Conservation (phyloP, 371 early-diverging fungal species). For the Circinella umbellata region DNA sequence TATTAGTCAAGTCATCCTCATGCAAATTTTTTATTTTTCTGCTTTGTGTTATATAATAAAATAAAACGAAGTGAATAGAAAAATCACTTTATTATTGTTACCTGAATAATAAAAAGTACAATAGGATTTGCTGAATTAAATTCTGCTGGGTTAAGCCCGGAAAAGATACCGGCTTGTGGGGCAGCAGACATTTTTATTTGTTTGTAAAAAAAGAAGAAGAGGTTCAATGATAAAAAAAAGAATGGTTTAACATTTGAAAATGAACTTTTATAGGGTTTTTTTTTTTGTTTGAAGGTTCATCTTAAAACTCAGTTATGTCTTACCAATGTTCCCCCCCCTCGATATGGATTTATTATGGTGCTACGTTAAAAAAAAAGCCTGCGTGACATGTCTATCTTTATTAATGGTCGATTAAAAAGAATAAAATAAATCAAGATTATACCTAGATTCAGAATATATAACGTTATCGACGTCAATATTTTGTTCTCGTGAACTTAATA, state of each 20-base stretch:
- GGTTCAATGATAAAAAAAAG: slow-evolving; percentile 1
- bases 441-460: too few species aligned
- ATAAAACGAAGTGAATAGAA: not conserved
- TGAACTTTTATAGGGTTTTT: slow-evolving; percentile 1
- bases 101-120: slow-evolving; percentile 73
- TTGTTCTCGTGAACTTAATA: too few species aligned
- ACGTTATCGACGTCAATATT: too few species aligned
- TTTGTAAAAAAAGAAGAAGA: not conserved
- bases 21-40: too few species aligned
- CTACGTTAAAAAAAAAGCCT: too few species aligned
- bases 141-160: slow-evolving; percentile 66
- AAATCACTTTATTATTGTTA: slow-evolving; percentile 20
- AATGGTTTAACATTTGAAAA: not conserved
- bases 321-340: too few species aligned
- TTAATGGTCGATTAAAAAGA: too few species aligned
- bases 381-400: too few species aligned
- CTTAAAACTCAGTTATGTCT: slow-evolving; percentile 1
- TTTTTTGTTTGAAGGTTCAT: not conserved
- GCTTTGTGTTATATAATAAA: too few species aligned
- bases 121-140: slow-evolving; percentile 61
- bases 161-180: slow-evolving; percentile 65
- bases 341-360: too few species aligned
- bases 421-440: too few species aligned
- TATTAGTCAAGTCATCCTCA: not conserved
- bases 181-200: slow-evolving; percentile 23